Evolutionary conservation across 352 stramenopile genomes (phyloP).

Genomic region (Peronospora tabacina): DNA sequence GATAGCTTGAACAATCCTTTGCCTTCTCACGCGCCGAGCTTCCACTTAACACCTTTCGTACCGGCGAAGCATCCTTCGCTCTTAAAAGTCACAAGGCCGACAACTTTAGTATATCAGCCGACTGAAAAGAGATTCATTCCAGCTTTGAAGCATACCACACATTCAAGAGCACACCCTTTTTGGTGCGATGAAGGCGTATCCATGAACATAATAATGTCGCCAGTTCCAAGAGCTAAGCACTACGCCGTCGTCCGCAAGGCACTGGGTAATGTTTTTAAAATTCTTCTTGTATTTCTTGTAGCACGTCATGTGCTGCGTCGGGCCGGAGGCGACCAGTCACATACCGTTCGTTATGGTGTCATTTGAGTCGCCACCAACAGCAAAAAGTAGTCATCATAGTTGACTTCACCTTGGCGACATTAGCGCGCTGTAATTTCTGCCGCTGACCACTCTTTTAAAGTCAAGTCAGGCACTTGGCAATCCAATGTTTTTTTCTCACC

Average conservation of each 20-base stretch:
- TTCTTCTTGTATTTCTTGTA: background rate
- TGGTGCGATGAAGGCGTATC: background rate
- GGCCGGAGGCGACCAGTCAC: constrained; percentile 7
- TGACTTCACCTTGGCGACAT: constrained; percentile 2
- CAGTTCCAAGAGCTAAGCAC: background rate
- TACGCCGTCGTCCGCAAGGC: background rate
- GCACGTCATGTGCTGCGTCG: constrained; percentile 12
- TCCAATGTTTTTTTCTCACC: constrained; percentile 7
- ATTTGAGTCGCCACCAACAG: background rate
- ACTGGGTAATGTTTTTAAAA: background rate
- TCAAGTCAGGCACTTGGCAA: constrained; percentile 1
- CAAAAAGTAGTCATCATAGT: constrained; percentile 3
- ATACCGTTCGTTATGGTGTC: background rate
- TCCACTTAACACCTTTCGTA: background rate
- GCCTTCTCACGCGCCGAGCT: background rate
- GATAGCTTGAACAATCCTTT: background rate
- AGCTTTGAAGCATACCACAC: background rate
- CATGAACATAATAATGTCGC: background rate
- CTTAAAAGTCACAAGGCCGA: background rate
- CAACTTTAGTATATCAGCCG: background rate
- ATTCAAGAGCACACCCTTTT: background rate
- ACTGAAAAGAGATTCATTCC: background rate
- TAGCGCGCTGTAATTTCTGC: background rate
- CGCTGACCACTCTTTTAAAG: background rate
- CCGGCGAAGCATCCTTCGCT: background rate